Base-by-base conservation (phyloP, 345 rosid genomes). In the Eucalyptus albens region DNA sequence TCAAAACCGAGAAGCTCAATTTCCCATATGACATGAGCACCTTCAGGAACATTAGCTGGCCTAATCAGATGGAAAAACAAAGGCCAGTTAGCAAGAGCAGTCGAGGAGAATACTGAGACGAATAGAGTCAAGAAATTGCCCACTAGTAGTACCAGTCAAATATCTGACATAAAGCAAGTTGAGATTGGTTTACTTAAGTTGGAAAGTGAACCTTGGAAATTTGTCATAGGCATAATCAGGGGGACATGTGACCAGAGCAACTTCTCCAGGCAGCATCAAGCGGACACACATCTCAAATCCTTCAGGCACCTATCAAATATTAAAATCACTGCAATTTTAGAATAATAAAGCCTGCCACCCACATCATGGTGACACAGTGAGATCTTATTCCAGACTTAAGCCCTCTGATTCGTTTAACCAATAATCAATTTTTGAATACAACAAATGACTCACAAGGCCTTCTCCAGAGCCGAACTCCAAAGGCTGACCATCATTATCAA, bases 261-360 rank as follows among this genome's bases (percentile, higher is more conserved):
- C 87, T 93, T 98, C 99, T 91, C 96, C 99, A 31, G 99, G 98
- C 60, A 98, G 92, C 99, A 98, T 98, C 92, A 98, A 89, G 87
- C 99, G 97, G 87, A 97, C 97, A 92, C 95, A 96, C 99, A 96
- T 97, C 93, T 98, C 99, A 94, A 98, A 95, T 90, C 98, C 99
- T 93, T 97, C 99, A 86, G 99, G 99, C 67, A 97, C 99, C 99
- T 98, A 88, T 59, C 49, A 60, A 62, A 17, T 56, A 21, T 50
- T 89, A 50, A 50, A 40, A 83, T 55, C 81, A 88, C 77, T 11
- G 33, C 42, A 29, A 89, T 29, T 53, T 45, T 89, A 87, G 86
- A 72, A 50, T 26, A 33, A 67, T 44, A 55, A 86, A 87, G 53
- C 50, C 62, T 22, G 85, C 85, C 47, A 22, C 27, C 82, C 13